A percentile compares a stretch with the other conserved stretches of the same genome.
phyloP scores from a whole-genome alignment of 768 basidiomycete species.

The Vararia minispora region DNA sequence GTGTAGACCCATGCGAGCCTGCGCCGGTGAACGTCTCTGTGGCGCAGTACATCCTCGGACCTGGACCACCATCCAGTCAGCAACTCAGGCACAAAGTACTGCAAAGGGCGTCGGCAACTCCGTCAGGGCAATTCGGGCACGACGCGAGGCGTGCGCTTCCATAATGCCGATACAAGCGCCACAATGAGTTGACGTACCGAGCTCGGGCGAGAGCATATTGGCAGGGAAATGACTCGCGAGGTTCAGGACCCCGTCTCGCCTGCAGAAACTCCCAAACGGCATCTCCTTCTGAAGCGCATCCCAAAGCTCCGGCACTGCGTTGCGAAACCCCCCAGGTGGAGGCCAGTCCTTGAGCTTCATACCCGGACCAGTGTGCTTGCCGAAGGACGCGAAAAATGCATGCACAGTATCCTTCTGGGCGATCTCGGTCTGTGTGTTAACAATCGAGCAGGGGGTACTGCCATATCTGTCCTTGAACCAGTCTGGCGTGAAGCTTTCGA shows the following conservation, averaged over 20 bases:
- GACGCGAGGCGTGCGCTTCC: too few relatives aligned
- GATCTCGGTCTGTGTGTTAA: slow-evolving; percentile 71
- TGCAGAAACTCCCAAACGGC: slow-evolving; percentile 84
- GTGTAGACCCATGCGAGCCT: slow-evolving; percentile 70
- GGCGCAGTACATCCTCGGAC: slow-evolving; percentile 61
- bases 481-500: slow-evolving; percentile 72
- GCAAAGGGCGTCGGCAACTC: too few relatives aligned
- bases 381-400: slow-evolving; percentile 75
- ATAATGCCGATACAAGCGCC: too few relatives aligned
- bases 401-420: slow-evolving; percentile 54
- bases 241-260: slow-evolving; percentile 82
- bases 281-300: slow-evolving; percentile 76
- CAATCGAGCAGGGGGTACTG: slow-evolving; percentile 51
- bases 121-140: too few relatives aligned
- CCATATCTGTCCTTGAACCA: slow-evolving; percentile 67
- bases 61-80: too few relatives aligned
- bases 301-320: slow-evolving; percentile 73
- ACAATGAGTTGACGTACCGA: too few relatives aligned
- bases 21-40: slow-evolving; percentile 48
- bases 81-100: too few relatives aligned
- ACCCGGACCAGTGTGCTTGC: slow-evolving; percentile 44
- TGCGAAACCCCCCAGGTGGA: slow-evolving; percentile 73
- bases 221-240: slow-evolving; percentile 82
- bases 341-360: slow-evolving; percentile 94
- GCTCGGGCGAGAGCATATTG: slow-evolving; percentile 69